Evolutionary conservation across 169 alveolate genomes (phyloP).

Genomic region (Plasmodium coatneyi): DNA sequence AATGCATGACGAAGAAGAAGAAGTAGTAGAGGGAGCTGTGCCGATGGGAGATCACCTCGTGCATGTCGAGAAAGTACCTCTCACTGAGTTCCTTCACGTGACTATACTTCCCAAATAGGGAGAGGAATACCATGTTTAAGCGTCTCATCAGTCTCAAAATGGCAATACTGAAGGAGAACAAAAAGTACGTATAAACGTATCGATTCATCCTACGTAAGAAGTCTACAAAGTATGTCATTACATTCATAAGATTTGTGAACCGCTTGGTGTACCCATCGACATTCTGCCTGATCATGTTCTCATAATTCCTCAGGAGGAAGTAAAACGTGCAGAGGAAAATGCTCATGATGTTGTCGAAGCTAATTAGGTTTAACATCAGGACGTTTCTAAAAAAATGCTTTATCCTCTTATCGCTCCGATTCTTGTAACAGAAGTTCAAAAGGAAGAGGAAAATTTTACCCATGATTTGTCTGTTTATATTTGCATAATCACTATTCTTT

Average conservation of each 20-base stretch:
- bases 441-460: constrained; percentile 12
- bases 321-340: constrained; percentile 44
- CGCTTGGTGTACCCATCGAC: constrained; percentile 13
- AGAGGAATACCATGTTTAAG: not conserved
- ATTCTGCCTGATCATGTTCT: constrained; percentile 6
- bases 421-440: constrained; percentile 34
- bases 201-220: constrained; percentile 7
- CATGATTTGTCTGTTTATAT: constrained; percentile 37
- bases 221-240: constrained; percentile 58
- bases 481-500: constrained; percentile 25
- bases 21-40: constrained; percentile 38
- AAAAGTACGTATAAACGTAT: not conserved
- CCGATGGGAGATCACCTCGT: constrained; percentile 10
- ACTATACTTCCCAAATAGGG: not conserved
- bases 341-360: constrained; percentile 20
- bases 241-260: constrained; percentile 30
- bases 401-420: not conserved
- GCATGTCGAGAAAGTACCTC: not conserved
- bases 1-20: constrained; percentile 49
- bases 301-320: not conserved
- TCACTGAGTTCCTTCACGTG: constrained; percentile 34
- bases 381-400: constrained; percentile 17
- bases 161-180: constrained; percentile 14
- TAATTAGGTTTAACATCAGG: constrained; percentile 30
- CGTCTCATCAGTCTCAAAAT: constrained; percentile 4